Evolutionary conservation across 495 filamentous ascomycete species (phyloP), one percentile per base, ranked within the genome.

Genomic region (Pyrenula aspistea): DNA sequence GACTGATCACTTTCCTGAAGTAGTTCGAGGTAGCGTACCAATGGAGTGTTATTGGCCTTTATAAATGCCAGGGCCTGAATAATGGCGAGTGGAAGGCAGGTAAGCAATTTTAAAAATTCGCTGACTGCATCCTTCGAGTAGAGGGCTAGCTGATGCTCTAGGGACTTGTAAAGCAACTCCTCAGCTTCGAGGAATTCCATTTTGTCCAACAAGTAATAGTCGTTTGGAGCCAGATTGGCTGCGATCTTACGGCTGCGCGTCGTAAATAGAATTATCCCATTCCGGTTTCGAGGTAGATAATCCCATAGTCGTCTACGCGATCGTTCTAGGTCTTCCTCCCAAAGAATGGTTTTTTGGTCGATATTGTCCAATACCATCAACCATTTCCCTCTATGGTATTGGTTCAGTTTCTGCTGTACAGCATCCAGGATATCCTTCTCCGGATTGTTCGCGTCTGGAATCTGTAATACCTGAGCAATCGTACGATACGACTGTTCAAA

Each of bases 11-110:
- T 71, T 0, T 65, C 63, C 12, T 57, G 60, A 12, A 77, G 62
- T 2, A 77, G 67, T 10, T 56, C 50, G 36, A 79, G 62, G 60
- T 82, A 82, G 24, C 69, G 57, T 20, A 53, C 49, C 53, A 74
- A 53, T 1, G 71, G 60, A 25, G 67, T 63, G 49, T 66, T 56
- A 25, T 67, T 74, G 8, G 21, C 58, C 25, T 71, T 73, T 10
- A 73, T 62, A 57, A 66, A 73, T 20, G 61, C 59, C n/a, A 61
- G 64, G 10, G 70, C 67, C 57, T 73, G 69, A 10, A 49, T 49
- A 24, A 73, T 67, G 49, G 70, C 70, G 10, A 73, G 60, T 19
- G 67, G 70, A 12, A 73, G 57, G 20, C 49, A 57, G 22, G 55
- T 56, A 10, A 73, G 64, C 53, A 64, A 56, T 24, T 63, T 53